Evolutionary conservation across 331 rosid species (phyloP).

Genomic region (Phaseolus coccineus): DNA sequence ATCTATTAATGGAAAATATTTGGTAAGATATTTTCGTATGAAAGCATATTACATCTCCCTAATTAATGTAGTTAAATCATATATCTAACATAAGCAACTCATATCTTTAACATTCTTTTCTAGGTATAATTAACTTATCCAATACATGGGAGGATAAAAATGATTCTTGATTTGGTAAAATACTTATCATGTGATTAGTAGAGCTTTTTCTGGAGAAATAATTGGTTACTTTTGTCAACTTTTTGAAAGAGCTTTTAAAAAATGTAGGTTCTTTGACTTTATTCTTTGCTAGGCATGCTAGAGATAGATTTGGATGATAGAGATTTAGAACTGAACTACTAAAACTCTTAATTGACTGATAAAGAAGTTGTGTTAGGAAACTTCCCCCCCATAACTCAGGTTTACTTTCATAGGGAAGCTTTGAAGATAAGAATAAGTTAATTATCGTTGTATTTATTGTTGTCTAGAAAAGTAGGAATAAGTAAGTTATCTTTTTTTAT

Average conservation of each 20-base stretch:
- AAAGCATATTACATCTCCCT: too few species aligned
- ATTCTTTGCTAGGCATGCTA: neutral
- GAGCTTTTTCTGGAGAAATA: neutral
- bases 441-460: neutral
- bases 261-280: neutral
- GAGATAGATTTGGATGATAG: neutral
- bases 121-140: constrained; percentile 7
- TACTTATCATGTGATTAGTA: neutral
- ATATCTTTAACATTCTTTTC: neutral
- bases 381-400: neutral
- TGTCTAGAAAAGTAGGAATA: constrained; percentile 5
- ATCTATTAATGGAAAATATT: too few species aligned
- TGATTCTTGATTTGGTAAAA: constrained; percentile 14
- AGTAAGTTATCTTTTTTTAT: neutral
- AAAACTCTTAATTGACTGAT: constrained; percentile 7
- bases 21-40: too few species aligned
- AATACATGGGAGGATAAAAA: constrained; percentile 15
- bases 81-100: too few species aligned
- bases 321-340: neutral
- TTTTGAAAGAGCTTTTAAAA: neutral
- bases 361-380: neutral
- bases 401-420: neutral
- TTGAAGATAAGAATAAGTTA: neutral
- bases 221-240: neutral
- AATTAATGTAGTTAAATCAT: too few species aligned